A percentile compares a stretch with the other conserved stretches of the same genome.
Evolutionary conservation across 139 green algal genomes (phyloP).

Genomic region (Chlamydomonas applanata): DNA sequence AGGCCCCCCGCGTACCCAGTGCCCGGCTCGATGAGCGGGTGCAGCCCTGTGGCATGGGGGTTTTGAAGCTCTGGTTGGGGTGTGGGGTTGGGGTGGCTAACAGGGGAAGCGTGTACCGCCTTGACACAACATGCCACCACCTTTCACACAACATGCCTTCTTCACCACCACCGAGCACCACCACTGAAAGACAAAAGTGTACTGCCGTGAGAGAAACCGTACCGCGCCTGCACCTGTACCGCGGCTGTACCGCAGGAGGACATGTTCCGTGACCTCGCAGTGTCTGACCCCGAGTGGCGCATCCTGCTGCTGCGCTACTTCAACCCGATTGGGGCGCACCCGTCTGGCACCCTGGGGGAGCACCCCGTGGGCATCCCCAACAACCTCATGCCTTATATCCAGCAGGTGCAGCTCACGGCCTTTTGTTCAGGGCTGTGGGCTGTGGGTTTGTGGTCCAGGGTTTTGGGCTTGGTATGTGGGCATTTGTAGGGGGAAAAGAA

Average conservation of each 20-base stretch:
- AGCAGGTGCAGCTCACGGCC: conserved; percentile 73
- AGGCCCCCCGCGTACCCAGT: too few species aligned
- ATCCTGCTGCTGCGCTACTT: conserved; percentile 92
- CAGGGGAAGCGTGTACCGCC: too few species aligned
- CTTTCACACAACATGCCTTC: too few species aligned
- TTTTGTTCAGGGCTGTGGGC: background rate
- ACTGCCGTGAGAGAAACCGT: too few species aligned
- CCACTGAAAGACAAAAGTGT: too few species aligned
- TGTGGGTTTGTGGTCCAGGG: background rate
- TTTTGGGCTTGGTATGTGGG: background rate
- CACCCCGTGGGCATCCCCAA: conserved; percentile 95
- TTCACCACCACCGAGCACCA: too few species aligned
- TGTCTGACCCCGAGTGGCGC: conserved; percentile 74
- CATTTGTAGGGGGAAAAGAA: background rate
- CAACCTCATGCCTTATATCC: conserved; percentile 99
- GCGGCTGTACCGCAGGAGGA: conserved; percentile 46
- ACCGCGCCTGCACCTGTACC: background rate
- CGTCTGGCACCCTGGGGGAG: conserved; percentile 88
- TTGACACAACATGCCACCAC: too few species aligned
- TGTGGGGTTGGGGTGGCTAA: too few species aligned
- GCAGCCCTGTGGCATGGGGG: too few species aligned
- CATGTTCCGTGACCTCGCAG: conserved; percentile 73
- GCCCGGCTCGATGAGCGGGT: too few species aligned
- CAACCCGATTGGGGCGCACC: conserved; percentile 90
- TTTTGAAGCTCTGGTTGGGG: too few species aligned